phyloP scores from a whole-genome alignment of 2,329 filamentous ascomycete species.

The Aureobasidium musti region DNA sequence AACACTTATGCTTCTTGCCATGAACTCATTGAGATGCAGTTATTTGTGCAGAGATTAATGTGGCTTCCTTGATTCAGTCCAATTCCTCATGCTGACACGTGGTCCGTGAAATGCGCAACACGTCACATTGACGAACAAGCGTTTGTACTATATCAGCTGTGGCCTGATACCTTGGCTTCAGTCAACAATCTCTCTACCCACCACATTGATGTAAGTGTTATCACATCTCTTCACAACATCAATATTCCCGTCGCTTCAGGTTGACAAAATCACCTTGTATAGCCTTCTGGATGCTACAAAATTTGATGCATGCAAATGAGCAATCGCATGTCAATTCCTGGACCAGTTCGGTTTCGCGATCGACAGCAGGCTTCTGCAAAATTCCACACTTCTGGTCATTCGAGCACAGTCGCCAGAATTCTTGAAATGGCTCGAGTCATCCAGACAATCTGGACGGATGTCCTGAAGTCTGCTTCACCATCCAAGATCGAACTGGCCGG shows the following conservation, averaged over 20 bases:
- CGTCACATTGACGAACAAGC: no score
- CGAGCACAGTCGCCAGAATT: not conserved
- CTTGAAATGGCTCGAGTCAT: not conserved
- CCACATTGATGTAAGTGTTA: not conserved
- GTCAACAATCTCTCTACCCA: no score
- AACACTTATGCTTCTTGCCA: not conserved
- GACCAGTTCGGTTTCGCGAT: not conserved
- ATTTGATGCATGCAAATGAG: not conserved
- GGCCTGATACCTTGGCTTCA: no score
- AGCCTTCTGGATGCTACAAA: not conserved
- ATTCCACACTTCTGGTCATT: not conserved
- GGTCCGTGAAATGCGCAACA: no score
- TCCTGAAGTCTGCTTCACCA: not conserved
- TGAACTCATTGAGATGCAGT: no score
- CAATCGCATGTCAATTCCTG: not conserved
- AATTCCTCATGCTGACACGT: no score
- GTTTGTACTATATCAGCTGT: no score
- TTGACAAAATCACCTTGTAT: no score
- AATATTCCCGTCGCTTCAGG: no score
- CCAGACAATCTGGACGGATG: not conserved
- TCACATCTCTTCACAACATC: not conserved
- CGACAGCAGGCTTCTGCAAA: not conserved
- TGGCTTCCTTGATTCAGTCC: no score
- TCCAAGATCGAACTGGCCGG: conserved; percentile 12
- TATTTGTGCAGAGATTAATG: no score